Evolutionary conservation across 2,329 filamentous ascomycete species (phyloP).

Genomic region (Fusarium vanettenii): DNA sequence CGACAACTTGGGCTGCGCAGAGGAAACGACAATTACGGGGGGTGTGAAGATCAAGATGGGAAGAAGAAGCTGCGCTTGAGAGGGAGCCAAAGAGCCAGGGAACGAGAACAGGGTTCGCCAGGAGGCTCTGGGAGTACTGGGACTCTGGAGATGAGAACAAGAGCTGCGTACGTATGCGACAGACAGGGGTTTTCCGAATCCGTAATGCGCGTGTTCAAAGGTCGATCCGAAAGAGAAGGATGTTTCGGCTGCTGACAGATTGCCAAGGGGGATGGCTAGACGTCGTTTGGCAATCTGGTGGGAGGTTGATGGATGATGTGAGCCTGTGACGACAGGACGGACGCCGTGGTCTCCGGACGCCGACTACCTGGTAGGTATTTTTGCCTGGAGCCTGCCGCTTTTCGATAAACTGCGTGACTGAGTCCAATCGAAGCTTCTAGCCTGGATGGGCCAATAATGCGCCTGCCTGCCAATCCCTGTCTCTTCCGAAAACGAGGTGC

Average conservation of each 20-base stretch:
- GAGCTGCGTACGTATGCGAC: conserved; percentile 2
- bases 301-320: neutral
- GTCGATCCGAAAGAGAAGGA: neutral
- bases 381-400: neutral
- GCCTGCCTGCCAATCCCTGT: neutral
- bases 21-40: conserved; percentile 2
- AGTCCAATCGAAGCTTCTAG: conserved; percentile 24
- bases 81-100: conserved; percentile 3
- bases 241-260: neutral
- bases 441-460: conserved; percentile 22
- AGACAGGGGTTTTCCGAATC: conserved; percentile 9
- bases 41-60: neutral
- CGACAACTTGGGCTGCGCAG: neutral
- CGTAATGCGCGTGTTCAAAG: neutral
- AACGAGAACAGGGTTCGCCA: neutral
- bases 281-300: neutral
- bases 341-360: neutral
- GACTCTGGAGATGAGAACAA: conserved; percentile 8
- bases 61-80: neutral
- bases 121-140: neutral
- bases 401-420: neutral
- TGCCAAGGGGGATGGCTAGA: neutral
- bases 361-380: neutral
- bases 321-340: conserved; percentile 9
- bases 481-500: conserved; percentile 20